These are phyloP conservation scores for Phytophthora pluvialis DNA, from an alignment of 352 stramenopile genomes.

Conservation along the genomic window DNA sequence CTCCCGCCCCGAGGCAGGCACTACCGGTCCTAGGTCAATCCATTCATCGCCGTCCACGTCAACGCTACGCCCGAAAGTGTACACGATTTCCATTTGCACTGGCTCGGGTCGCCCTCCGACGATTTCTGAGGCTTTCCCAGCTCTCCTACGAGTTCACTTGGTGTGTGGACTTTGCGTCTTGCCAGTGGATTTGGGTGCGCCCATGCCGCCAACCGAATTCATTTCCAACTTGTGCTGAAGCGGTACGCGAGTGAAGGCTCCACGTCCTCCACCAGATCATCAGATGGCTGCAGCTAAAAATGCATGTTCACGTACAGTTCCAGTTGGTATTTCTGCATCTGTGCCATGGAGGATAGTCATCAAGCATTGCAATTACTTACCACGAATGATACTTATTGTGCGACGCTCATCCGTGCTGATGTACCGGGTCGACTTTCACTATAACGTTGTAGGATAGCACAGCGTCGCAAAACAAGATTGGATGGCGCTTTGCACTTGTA, in stretches of 20 bases:
- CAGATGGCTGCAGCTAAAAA: not conserved
- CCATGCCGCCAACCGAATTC: conserved; percentile 17
- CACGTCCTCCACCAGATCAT: conserved; percentile 9
- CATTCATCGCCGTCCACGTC: conserved; percentile 47
- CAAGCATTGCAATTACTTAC: no score
- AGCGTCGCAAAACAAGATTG: no score
- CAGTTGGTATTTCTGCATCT: no score
- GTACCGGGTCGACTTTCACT: no score
- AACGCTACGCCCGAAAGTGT: conserved; percentile 32
- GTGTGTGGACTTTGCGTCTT: no score
- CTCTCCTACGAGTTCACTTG: not conserved
- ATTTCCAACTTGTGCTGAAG: not conserved
- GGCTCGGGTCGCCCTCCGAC: conserved; percentile 21
- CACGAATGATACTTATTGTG: no score
- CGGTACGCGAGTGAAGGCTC: conserved; percentile 15
- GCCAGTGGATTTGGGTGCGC: not conserved
- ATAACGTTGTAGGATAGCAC: no score
- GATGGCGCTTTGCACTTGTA: no score
- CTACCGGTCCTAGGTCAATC: conserved; percentile 45
- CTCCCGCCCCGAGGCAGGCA: conserved; percentile 1
- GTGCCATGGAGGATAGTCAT: no score
- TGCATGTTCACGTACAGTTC: not conserved
- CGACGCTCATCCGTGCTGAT: no score
- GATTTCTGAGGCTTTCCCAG: not conserved
- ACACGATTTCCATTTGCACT: conserved; percentile 14